A percentile compares a stretch with the other conserved stretches of the same genome.
Conservation (phyloP, 805 yeast genomes). For the Schizosaccharomyces pombe region ASM294v3 CU329670.1:4378001-4378500, state of each 20-base stretch:
- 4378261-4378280: conserved; percentile 1
- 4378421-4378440: not conserved
- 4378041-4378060: not conserved
- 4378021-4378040: not conserved
- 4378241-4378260: not conserved
- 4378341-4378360: not conserved
- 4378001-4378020: not conserved
- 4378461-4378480: not conserved
- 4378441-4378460: not conserved
- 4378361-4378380: not conserved
- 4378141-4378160: not conserved
- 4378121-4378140: conserved; percentile 3
- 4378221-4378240: not conserved
- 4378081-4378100: not conserved
- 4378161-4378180: not conserved
- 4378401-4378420: not conserved
- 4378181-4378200: not conserved
- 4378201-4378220: not conserved
- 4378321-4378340: not conserved
- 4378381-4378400: conserved; percentile 1
- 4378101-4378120: conserved; percentile 2
- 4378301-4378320: not conserved
- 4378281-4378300: conserved; percentile 1
- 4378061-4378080: not conserved
- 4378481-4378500: conserved; percentile 2